Evolutionary conservation across 192 early-diverging fungal species (phyloP).

Genomic region (Diversispora eburnea): DNA sequence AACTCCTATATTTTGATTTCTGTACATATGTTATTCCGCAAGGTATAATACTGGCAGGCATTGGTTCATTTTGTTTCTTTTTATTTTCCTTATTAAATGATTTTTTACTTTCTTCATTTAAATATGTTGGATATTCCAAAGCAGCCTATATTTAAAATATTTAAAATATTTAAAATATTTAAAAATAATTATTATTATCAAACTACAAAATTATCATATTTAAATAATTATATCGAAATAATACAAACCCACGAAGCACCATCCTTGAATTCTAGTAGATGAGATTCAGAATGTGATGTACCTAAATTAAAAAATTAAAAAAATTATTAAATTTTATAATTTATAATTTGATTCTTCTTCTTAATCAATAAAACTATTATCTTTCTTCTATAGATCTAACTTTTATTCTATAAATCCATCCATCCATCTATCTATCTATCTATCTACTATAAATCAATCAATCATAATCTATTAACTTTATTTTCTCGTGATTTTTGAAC

Average conservation of each 20-base stretch:
- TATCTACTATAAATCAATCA: neutral
- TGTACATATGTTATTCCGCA: slow-evolving; percentile 48
- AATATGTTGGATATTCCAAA: slow-evolving; percentile 43
- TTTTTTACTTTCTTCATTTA: slow-evolving; percentile 27
- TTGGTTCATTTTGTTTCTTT: neutral
- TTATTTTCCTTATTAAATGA: slow-evolving; percentile 15
- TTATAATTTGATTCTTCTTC: too few relatives aligned
- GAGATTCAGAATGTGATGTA: slow-evolving; percentile 38
- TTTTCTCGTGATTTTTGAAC: neutral
- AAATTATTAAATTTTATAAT: neutral
- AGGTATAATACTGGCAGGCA: slow-evolving; percentile 34
- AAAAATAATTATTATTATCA: neutral
- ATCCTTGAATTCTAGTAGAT: slow-evolving; percentile 42
- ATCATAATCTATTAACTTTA: too few relatives aligned
- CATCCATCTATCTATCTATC: neutral
- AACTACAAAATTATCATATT: neutral
- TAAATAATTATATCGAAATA: neutral
- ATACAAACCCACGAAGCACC: slow-evolving; percentile 46
- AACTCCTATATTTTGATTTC: slow-evolving; percentile 49
- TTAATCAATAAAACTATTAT: too few relatives aligned
- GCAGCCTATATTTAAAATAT: slow-evolving; percentile 35
- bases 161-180: neutral
- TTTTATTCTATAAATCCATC: too few relatives aligned
- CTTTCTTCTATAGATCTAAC: neutral
- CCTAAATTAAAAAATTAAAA: slow-evolving; percentile 2